These are phyloP conservation scores for Globisporangium heterothallicum DNA, from an alignment of 352 stramenopile genomes.

Conservation along the genomic window DNA sequence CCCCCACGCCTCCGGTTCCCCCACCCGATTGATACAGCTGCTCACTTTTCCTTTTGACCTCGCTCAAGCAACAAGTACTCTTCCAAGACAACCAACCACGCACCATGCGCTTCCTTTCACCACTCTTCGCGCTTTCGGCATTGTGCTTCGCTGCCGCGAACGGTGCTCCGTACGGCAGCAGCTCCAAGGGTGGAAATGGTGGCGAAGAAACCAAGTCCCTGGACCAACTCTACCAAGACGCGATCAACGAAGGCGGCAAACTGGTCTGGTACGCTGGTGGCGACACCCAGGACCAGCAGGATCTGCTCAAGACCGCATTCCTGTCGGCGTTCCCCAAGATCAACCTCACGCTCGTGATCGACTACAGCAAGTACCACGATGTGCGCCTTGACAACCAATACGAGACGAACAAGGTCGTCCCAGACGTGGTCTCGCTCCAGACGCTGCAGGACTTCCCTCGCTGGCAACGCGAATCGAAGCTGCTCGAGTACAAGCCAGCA, in stretches of 20 bases:
- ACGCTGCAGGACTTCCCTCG: constrained; percentile 52
- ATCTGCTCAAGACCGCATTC: constrained; percentile 20
- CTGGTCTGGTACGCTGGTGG: constrained; percentile 40
- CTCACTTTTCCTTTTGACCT: no score
- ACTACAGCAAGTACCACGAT: constrained; percentile 43
- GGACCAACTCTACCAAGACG: constrained; percentile 40
- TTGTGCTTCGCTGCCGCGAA: constrained; percentile 6
- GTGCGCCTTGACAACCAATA: constrained; percentile 28
- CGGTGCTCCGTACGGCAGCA: constrained; percentile 2
- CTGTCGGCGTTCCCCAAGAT: constrained; percentile 33
- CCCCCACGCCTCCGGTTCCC: no score
- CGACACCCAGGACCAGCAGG: constrained; percentile 26
- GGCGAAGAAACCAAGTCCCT: constrained; percentile 44
- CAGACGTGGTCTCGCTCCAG: constrained; percentile 37
- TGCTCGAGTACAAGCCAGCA: constrained; percentile 48
- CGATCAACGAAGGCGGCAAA: constrained; percentile 46
- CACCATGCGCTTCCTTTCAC: no score
- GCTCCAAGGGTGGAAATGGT: no score
- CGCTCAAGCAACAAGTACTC: no score
- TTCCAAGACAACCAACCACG: no score
- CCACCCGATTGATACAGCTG: no score
- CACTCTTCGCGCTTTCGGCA: not conserved
- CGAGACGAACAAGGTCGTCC: constrained; percentile 35
- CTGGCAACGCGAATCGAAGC: constrained; percentile 32
- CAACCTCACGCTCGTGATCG: constrained; percentile 55